Evolutionary conservation across 345 rosid species (phyloP).

Genomic region (Atalantia buxifolia): DNA sequence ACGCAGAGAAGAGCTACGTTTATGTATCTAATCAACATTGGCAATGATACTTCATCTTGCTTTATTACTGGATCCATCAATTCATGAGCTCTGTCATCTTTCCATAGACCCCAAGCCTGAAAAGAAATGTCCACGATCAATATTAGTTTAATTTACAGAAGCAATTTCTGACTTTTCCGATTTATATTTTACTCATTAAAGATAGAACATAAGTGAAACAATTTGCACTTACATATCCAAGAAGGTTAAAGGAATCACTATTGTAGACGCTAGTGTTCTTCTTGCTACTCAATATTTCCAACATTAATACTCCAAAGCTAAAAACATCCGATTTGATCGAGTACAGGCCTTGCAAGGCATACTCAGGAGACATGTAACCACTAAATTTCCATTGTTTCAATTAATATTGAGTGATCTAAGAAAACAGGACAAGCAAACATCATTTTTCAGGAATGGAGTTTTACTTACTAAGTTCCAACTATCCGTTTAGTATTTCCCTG

Average conservation of each 20-base stretch:
- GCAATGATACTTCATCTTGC: not conserved
- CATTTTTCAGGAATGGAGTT: not conserved
- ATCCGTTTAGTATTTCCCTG: constrained; percentile 38
- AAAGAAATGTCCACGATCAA: too few species aligned
- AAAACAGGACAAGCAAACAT: not conserved
- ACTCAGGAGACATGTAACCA: constrained; percentile 46
- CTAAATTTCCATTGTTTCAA: constrained; percentile 8
- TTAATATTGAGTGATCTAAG: not conserved
- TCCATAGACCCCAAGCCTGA: not conserved
- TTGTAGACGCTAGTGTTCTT: constrained; percentile 42
- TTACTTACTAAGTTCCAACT: constrained; percentile 49
- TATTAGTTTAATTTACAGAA: not conserved
- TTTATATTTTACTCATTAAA: too few species aligned
- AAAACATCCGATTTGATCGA: constrained; percentile 7
- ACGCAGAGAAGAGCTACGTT: not conserved
- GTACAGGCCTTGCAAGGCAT: not conserved
- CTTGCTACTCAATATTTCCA: constrained; percentile 43
- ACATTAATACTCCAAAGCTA: constrained; percentile 9
- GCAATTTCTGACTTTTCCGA: not conserved
- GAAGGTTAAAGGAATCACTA: constrained; percentile 23
- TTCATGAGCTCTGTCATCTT: not conserved
- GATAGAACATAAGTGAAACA: not conserved
- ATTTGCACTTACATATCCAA: constrained; percentile 13
- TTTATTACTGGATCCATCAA: not conserved
- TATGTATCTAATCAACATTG: not conserved